Evolutionary conservation across 805 yeast species (phyloP).

Genomic region (Ogataea pini): DNA sequence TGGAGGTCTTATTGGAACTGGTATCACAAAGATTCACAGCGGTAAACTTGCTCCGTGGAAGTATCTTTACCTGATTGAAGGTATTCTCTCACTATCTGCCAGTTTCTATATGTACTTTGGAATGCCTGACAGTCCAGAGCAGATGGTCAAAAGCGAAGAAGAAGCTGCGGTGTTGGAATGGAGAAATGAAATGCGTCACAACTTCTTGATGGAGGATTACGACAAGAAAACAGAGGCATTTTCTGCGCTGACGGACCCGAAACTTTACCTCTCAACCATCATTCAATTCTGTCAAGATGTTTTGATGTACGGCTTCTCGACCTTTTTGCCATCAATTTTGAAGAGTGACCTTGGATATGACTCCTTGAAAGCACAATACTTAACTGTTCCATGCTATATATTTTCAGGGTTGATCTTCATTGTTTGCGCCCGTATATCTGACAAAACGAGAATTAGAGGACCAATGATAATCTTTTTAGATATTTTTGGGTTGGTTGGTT

Average conservation of each 20-base stretch:
- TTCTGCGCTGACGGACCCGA: slow-evolving; percentile 40
- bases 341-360: slow-evolving; percentile 34
- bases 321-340: slow-evolving; percentile 43
- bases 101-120: slow-evolving; percentile 14
- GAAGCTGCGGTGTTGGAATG: slow-evolving; percentile 11
- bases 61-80: slow-evolving; percentile 19
- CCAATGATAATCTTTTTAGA: slow-evolving; percentile 34
- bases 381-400: slow-evolving; percentile 43
- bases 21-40: slow-evolving; percentile 33
- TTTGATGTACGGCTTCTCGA: slow-evolving; percentile 43
- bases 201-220: slow-evolving; percentile 10
- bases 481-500: slow-evolving; percentile 32
- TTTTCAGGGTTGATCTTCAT: slow-evolving; percentile 35
- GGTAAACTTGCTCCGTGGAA: slow-evolving; percentile 23
- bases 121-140: slow-evolving; percentile 15
- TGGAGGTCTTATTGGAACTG: slow-evolving; percentile 50
- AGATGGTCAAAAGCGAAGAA: slow-evolving; percentile 10
- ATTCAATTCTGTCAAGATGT: slow-evolving; percentile 48
- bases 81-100: slow-evolving; percentile 12
- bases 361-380: slow-evolving; percentile 38
- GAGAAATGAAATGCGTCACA: slow-evolving; percentile 10
- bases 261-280: slow-evolving; percentile 36
- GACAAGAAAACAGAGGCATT: slow-evolving; percentile 2
- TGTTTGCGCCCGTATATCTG: slow-evolving; percentile 30
- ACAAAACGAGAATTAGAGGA: slow-evolving; percentile 32